Conservation (phyloP, 2,329 filamentous ascomycete species). For the Diaporthe batatas region DNA sequence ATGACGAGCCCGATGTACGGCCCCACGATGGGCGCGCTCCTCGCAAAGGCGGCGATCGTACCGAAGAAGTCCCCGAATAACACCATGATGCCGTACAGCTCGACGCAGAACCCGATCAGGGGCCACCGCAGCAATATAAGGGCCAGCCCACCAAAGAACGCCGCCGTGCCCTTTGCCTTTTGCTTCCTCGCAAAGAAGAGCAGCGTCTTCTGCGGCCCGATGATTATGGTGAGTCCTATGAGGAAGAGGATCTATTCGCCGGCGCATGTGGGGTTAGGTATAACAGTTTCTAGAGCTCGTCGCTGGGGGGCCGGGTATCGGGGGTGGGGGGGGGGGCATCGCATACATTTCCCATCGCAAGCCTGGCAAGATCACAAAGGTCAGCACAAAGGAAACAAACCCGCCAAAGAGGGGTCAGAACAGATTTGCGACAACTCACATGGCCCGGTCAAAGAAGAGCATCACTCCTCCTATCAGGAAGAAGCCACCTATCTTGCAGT, state of each 20-base stretch:
- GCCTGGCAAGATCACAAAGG: constrained; percentile 62
- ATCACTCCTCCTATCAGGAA: constrained; percentile 95
- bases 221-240: constrained; percentile 94
- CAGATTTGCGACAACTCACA: constrained; percentile 68
- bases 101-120: constrained; percentile 88
- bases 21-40: constrained; percentile 86
- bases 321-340: constrained; percentile 27
- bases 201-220: constrained; percentile 90
- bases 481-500: constrained; percentile 77
- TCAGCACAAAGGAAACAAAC: constrained; percentile 1
- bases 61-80: constrained; percentile 97
- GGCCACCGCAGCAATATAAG: constrained; percentile 94
- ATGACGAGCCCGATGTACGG: constrained; percentile 84
- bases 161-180: constrained; percentile 91
- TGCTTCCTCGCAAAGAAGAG: constrained; percentile 95
- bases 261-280: constrained; percentile 12
- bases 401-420: not conserved
- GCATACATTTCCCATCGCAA: constrained; percentile 95
- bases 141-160: constrained; percentile 85
- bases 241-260: constrained; percentile 89
- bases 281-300: not conserved
- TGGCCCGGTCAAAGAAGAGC: constrained; percentile 97
- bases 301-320: constrained; percentile 31
- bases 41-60: constrained; percentile 89
- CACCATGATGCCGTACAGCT: constrained; percentile 92